Evolutionary conservation across 208 protist genomes (phyloP).

Genomic region (Crithidia brevicula): DNA sequence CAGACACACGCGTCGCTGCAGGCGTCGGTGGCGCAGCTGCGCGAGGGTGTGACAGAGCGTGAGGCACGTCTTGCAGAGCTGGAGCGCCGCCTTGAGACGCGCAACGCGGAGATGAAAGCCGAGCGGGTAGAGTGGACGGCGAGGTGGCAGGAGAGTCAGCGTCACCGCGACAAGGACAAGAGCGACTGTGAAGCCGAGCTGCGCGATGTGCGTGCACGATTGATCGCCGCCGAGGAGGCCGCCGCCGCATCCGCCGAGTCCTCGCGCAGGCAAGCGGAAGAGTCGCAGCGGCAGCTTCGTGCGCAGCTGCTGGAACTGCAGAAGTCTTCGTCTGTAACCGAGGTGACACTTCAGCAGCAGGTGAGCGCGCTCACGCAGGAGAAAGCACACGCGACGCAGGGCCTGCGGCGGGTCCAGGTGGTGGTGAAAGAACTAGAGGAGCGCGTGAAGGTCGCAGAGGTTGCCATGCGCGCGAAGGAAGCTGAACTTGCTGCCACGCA

Average conservation of each 20-base stretch:
- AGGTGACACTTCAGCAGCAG: slow-evolving; percentile 24
- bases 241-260: neutral
- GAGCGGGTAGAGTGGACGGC: slow-evolving; percentile 32
- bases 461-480: slow-evolving; percentile 13
- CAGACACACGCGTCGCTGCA: neutral
- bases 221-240: slow-evolving; percentile 16
- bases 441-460: slow-evolving; percentile 11
- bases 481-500: slow-evolving; percentile 6
- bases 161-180: slow-evolving; percentile 26
- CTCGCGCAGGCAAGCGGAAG: neutral
- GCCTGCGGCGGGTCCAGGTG: slow-evolving; percentile 7
- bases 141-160: slow-evolving; percentile 32
- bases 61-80: slow-evolving; percentile 10
- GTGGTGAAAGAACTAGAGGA: slow-evolving; percentile 19
- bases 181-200: slow-evolving; percentile 3
- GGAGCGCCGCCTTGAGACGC: slow-evolving; percentile 19
- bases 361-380: slow-evolving; percentile 13
- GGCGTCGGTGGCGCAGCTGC: slow-evolving; percentile 5
- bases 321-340: neutral
- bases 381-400: slow-evolving; percentile 10
- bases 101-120: slow-evolving; percentile 28
- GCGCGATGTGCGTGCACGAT: slow-evolving; percentile 1
- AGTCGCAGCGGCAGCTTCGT: slow-evolving; percentile 20
- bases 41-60: slow-evolving; percentile 3
- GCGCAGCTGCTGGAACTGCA: slow-evolving; percentile 27